These are phyloP conservation scores for Colletotrichum abscissum DNA, from an alignment of 2,329 filamentous ascomycete species.

Conservation along the genomic window DNA sequence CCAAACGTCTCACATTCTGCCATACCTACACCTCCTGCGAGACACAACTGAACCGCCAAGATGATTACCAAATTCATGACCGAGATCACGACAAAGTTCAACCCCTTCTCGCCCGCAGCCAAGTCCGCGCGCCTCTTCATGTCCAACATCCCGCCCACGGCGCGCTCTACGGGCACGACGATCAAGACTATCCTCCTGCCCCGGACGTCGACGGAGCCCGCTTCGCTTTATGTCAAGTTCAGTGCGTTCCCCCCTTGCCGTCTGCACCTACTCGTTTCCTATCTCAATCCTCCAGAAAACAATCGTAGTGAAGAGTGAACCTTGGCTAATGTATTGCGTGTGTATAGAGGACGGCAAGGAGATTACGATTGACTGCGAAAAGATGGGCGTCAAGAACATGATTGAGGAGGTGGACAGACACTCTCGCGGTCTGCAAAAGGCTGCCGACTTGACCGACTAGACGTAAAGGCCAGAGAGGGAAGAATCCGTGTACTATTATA, in stretches of 20 bases:
- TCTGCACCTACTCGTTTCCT: too few species aligned
- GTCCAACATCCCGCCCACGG: slow-evolving; percentile 82
- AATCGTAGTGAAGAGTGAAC: too few species aligned
- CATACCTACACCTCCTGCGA: not conserved
- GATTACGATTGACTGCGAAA: slow-evolving; percentile 83
- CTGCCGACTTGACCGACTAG: slow-evolving; percentile 77
- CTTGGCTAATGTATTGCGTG: slow-evolving; percentile 49
- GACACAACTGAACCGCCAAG: slow-evolving; percentile 40
- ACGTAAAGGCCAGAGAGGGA: not conserved
- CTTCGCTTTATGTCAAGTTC: slow-evolving; percentile 83
- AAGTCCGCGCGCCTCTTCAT: slow-evolving; percentile 91
- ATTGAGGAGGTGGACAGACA: slow-evolving; percentile 91
- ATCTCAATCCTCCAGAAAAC: too few species aligned
- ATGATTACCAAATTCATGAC: slow-evolving; percentile 93
- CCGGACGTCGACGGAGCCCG: slow-evolving; percentile 74
- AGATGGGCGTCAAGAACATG: slow-evolving; percentile 86
- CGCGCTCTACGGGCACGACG: slow-evolving; percentile 77
- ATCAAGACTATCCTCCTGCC: slow-evolving; percentile 83
- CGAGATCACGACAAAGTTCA: slow-evolving; percentile 87
- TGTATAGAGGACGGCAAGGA: slow-evolving; percentile 89
- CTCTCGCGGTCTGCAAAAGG: slow-evolving; percentile 83
- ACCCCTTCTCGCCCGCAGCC: slow-evolving; percentile 84
- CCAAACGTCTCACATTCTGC: not conserved
- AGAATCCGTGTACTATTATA: slow-evolving; percentile 28
- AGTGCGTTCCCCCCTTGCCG: slow-evolving; percentile 67